These are phyloP conservation scores for Neofusicoccum kwambonambiense DNA, from an alignment of 2,329 filamentous ascomycete species.

Conservation along the genomic window DNA sequence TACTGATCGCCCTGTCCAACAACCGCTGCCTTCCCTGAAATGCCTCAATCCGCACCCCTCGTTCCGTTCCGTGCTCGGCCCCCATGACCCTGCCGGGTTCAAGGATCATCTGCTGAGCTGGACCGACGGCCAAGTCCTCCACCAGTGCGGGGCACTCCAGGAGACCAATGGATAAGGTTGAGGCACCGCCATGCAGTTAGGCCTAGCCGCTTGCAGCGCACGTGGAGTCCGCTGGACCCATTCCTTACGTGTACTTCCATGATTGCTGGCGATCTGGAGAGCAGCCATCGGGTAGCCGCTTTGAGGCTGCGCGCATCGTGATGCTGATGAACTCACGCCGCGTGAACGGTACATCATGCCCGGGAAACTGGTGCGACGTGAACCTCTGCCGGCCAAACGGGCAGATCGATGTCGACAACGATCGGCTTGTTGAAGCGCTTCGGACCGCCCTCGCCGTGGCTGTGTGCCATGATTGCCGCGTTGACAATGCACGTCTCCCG, in stretches of 20 bases:
- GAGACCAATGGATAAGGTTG: slow-evolving; percentile 9
- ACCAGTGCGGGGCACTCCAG: neutral
- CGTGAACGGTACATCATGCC: neutral
- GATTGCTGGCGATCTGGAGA: slow-evolving; percentile 1
- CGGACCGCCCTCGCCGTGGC: slow-evolving; percentile 51
- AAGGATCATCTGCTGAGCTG: slow-evolving; percentile 9
- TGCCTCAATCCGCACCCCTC: neutral
- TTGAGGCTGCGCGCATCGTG: slow-evolving; percentile 3
- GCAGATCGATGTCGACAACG: slow-evolving; percentile 77
- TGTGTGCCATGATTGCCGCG: slow-evolving; percentile 69
- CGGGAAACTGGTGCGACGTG: neutral
- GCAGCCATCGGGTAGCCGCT: neutral
- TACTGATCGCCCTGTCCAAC: slow-evolving; percentile 14
- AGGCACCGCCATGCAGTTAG: neutral
- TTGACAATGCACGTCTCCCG: slow-evolving; percentile 78
- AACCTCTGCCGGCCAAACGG: slow-evolving; percentile 28
- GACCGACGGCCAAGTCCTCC: neutral
- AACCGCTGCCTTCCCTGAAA: slow-evolving; percentile 1
- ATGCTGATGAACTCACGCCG: slow-evolving; percentile 6
- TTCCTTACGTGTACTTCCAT: slow-evolving; percentile 14
- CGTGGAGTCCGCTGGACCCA: slow-evolving; percentile 4
- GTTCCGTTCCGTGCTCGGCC: slow-evolving; percentile 7
- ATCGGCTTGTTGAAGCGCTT: slow-evolving; percentile 75
- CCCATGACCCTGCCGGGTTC: neutral
- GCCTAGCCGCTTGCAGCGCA: slow-evolving; percentile 2